Evolutionary conservation across 352 stramenopile species (phyloP).

Genomic region (Bremia lactucae): DNA sequence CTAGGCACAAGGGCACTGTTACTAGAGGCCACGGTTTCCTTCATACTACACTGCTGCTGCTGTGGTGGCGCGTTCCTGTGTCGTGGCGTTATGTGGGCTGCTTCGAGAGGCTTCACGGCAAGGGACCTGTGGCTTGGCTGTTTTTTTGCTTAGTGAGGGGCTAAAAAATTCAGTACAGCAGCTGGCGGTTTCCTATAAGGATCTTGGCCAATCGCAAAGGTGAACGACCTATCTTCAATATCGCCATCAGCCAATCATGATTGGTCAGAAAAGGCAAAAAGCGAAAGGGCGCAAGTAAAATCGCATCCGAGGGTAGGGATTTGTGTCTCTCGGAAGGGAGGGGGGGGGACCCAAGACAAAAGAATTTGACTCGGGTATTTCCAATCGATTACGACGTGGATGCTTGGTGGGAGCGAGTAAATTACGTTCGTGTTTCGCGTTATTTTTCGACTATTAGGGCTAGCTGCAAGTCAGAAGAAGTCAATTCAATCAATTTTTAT

Average conservation of each 20-base stretch:
- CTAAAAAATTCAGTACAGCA: constrained; percentile 26
- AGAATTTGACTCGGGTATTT: too few species aligned
- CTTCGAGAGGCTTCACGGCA: constrained; percentile 3
- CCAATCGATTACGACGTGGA: too few species aligned
- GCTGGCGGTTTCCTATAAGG: constrained; percentile 6
- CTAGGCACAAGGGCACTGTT: background rate
- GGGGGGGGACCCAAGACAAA: too few species aligned
- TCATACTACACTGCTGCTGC: constrained; percentile 12
- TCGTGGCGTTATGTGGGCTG: constrained; percentile 4
- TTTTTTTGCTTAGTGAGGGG: constrained; percentile 60
- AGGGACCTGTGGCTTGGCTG: constrained; percentile 18
- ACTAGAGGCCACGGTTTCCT: constrained; percentile 8
- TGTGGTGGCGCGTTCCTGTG: constrained; percentile 1
- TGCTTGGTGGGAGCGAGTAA: too few species aligned
- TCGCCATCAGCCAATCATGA: constrained; percentile 1
- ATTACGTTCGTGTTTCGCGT: too few species aligned
- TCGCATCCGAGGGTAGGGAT: too few species aligned
- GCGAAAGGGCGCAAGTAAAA: too few species aligned
- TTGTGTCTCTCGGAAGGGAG: too few species aligned
- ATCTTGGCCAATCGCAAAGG: constrained; percentile 7
- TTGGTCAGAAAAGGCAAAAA: constrained; percentile 1
- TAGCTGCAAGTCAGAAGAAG: too few species aligned
- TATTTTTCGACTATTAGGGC: too few species aligned
- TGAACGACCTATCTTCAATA: constrained; percentile 24
- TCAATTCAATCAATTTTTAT: too few species aligned